Evolutionary conservation across 2,329 filamentous ascomycete species (phyloP).

Genomic region (Dothideomycetes sp.): DNA sequence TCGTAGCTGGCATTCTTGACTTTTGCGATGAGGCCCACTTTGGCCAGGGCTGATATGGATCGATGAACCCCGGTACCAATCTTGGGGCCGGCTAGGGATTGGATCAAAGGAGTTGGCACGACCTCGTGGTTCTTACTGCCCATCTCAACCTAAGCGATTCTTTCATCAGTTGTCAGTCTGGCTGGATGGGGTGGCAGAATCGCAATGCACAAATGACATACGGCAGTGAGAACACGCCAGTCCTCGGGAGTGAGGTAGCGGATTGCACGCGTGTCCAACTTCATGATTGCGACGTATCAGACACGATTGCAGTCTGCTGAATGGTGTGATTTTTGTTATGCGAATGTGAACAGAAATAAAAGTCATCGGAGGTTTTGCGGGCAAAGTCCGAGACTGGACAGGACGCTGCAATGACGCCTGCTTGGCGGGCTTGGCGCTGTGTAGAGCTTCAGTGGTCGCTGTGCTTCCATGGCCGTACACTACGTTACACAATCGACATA

Average conservation of each 20-base stretch:
- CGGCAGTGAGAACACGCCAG: constrained; percentile 88
- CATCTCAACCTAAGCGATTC: constrained; percentile 61
- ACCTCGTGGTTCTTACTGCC: constrained; percentile 96
- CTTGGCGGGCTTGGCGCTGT: neutral
- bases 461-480: no score
- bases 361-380: neutral
- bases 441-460: no score
- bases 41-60: constrained; percentile 83
- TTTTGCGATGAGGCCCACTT: constrained; percentile 79
- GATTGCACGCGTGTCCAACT: constrained; percentile 86
- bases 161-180: constrained; percentile 8
- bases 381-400: constrained; percentile 6
- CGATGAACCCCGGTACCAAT: constrained; percentile 66
- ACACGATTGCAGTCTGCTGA: no score
- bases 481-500: no score
- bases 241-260: constrained; percentile 87
- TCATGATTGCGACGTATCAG: constrained; percentile 60
- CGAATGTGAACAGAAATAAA: constrained; percentile 3
- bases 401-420: neutral
- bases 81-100: constrained; percentile 69
- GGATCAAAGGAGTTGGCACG: constrained; percentile 82
- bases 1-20: constrained; percentile 97
- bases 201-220: no score
- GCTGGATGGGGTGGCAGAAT: no score
- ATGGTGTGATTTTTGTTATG: no score